phyloP scores from a whole-genome alignment of 1,139 yeast species.

The Yamadazyma triangularis region DNA sequence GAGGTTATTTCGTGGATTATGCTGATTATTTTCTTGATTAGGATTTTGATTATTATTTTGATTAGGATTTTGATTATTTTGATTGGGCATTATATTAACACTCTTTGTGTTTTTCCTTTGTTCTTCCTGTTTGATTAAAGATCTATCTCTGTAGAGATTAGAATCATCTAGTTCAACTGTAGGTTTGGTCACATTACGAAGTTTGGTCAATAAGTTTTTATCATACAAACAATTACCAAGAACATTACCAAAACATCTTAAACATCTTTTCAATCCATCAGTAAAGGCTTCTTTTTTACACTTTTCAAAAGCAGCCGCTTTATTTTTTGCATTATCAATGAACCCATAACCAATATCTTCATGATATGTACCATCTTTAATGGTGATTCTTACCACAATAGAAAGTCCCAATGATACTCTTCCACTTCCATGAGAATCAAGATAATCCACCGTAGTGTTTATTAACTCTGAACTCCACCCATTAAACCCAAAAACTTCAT shows the following conservation, averaged over 20 bases:
- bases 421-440: slow-evolving; percentile 57
- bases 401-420: slow-evolving; percentile 61
- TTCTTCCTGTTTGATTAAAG: slow-evolving; percentile 27
- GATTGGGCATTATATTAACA: slow-evolving; percentile 7
- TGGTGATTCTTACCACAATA: slow-evolving; percentile 64
- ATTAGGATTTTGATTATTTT: neutral
- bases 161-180: slow-evolving; percentile 51
- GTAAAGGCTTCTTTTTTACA: slow-evolving; percentile 81
- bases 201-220: slow-evolving; percentile 55
- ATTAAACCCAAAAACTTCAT: slow-evolving; percentile 74
- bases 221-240: slow-evolving; percentile 78
- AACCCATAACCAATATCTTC: slow-evolving; percentile 84
- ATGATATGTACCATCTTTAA: slow-evolving; percentile 71
- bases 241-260: slow-evolving; percentile 76
- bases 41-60: neutral
- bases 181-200: slow-evolving; percentile 49
- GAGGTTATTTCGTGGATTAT: neutral
- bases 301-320: slow-evolving; percentile 74
- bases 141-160: slow-evolving; percentile 37
- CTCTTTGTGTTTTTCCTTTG: slow-evolving; percentile 11
- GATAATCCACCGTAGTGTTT: slow-evolving; percentile 62
- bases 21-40: neutral
- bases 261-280: slow-evolving; percentile 72
- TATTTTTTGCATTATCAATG: slow-evolving; percentile 65
- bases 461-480: slow-evolving; percentile 78